Percentiles rank a stretch among this genome's conserved stretches.
phyloP scores from a whole-genome alignment of 495 filamentous ascomycete genomes.

The Elasticomyces elasticus region DNA sequence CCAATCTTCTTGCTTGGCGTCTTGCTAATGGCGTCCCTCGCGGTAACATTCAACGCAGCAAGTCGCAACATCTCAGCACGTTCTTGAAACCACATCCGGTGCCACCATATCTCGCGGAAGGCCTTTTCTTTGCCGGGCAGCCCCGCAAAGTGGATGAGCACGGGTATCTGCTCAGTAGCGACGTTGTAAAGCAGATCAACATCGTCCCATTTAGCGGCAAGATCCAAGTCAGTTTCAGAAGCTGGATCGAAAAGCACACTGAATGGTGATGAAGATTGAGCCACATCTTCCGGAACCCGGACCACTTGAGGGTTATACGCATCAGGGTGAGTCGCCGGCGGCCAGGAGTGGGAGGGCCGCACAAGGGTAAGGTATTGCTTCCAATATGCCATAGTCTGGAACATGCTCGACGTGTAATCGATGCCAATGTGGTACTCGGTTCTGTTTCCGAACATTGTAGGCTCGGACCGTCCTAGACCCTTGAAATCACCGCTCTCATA shows the following conservation, averaged over 20 bases:
- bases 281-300: not conserved
- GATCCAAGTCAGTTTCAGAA: too few species aligned
- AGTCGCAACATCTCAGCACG: not conserved
- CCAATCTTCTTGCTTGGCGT: not conserved
- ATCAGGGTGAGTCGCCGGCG: too few species aligned
- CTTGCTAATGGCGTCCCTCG: not conserved
- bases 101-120: conserved; percentile 9
- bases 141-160: conserved; percentile 12
- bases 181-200: conserved; percentile 9
- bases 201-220: conserved; percentile 1
- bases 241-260: not conserved
- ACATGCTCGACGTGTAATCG: conserved; percentile 11
- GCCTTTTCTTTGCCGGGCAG: too few species aligned
- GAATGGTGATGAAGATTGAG: not conserved
- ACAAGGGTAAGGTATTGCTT: conserved; percentile 13
- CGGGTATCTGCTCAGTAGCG: conserved; percentile 1
- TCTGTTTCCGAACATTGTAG: not conserved
- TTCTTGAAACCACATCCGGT: conserved; percentile 9
- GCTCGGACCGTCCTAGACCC: not conserved
- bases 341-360: conserved; percentile 1
- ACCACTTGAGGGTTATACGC: not conserved
- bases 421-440: conserved; percentile 21
- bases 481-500: not conserved
- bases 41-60: not conserved
- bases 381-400: conserved; percentile 17